phyloP scores from a whole-genome alignment of 164 flowering plant species.

The Cinnamomum chago region DNA sequence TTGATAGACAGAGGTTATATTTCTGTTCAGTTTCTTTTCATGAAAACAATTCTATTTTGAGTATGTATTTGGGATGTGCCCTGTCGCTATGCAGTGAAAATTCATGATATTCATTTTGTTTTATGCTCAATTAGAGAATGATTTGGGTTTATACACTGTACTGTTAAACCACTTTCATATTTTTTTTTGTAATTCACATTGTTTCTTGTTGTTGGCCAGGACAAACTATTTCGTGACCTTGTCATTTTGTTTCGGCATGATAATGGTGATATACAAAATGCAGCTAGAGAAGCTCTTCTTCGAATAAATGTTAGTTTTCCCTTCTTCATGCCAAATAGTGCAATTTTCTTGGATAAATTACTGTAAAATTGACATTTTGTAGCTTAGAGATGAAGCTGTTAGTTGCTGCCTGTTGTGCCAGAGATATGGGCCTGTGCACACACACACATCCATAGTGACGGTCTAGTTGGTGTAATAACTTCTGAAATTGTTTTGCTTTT shows the following conservation, averaged over 20 bases:
- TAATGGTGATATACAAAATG: conserved; percentile 55
- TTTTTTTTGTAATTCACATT: not conserved
- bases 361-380: not conserved
- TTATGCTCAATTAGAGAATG: not conserved
- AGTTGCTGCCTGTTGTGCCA: not conserved
- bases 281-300: conserved; percentile 61
- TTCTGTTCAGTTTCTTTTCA: not conserved
- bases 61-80: not conserved
- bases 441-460: not conserved
- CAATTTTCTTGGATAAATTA: not conserved
- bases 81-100: not conserved
- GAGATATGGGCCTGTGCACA: not conserved
- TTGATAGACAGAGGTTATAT: not conserved
- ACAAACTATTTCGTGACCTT: conserved; percentile 44
- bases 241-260: conserved; percentile 51
- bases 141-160: not conserved
- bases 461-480: not conserved
- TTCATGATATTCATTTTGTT: not conserved
- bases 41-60: not conserved
- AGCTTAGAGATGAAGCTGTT: not conserved
- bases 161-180: not conserved
- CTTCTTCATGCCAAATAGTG: not conserved
- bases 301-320: conserved; percentile 53
- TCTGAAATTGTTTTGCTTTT: not conserved
- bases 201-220: conserved; percentile 42